Evolutionary conservation across 352 stramenopile genomes (phyloP), one percentile per base, ranked within the genome.

Genomic region (Pythium monospermum): DNA sequence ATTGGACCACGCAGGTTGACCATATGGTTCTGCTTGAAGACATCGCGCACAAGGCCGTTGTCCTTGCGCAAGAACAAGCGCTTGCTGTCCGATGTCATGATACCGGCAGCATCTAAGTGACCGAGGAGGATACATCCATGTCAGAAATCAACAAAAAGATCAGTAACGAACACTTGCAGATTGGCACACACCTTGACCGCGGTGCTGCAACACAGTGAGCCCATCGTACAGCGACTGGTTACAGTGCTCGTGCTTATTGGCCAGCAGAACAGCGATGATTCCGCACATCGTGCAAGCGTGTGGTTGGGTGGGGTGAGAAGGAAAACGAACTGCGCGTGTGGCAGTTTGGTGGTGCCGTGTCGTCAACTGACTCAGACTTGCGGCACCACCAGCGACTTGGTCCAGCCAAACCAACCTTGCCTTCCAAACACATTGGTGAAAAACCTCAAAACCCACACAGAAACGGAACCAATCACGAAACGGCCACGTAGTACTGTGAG

Each of bases 1-100:
- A 98, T 93, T 61, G 96, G 91, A 19, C 97, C 97, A 18, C 77
- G 76, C 51, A 99, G 75, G 43, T 94, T 89, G 5, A 96, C 61
- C 93, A 99, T 99, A 76, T 98, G 91, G 72, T 98, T 95, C 62
- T 98, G 90, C 65, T 98, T 97, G 74, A 99, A 99, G 36, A 99
- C 96, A 59, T 99, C 96, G 44, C 95, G 92, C 47, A 98, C 95
- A 48, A 98, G 82, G n/a, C 96, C 96, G 64, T 98, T 99, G 76
- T 99, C 96, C 76, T 99, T 99, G 58, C 95, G 89, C 53, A 99
- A 72, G 68, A 98, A 97, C 28, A 99, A 77, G 19, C 93, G 89
- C 57, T 94, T 88, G 49, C 84, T 87, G 65, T 94, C 76, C 57
- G 73, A 91, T 41, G 96, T 99, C 60, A 98, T 96, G 66, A 99